A percentile compares a stretch with the other conserved stretches of the same genome.
phyloP scores from a whole-genome alignment of 805 yeast species.

The Ogataea angusta region DNA sequence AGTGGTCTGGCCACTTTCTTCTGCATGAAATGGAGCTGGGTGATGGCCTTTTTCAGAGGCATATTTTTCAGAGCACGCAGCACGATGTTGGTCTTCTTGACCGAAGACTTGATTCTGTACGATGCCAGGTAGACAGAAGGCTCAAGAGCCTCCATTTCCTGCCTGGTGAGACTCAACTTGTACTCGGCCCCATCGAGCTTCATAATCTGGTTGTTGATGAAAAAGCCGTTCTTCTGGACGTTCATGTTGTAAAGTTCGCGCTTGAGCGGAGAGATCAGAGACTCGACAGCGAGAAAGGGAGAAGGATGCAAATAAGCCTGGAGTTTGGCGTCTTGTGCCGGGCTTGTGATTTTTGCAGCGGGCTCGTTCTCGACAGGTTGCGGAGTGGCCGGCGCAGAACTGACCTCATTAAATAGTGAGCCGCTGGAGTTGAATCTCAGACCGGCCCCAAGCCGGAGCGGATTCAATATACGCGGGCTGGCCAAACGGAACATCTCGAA shows the following conservation, averaged over 20 bases:
- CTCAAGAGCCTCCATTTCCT: constrained; percentile 76
- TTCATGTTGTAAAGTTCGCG: constrained; percentile 57
- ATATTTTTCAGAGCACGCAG: constrained; percentile 72
- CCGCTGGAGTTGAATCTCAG: constrained; percentile 1
- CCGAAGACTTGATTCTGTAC: constrained; percentile 78
- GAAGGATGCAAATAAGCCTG: constrained; percentile 51
- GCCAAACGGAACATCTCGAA: constrained; percentile 2
- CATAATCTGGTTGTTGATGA: constrained; percentile 57
- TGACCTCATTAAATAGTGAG: constrained; percentile 29
- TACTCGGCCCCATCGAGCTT: constrained; percentile 40
- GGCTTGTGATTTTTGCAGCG: constrained; percentile 24
- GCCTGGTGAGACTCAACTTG: constrained; percentile 51
- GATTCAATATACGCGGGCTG: neutral
- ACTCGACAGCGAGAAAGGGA: constrained; percentile 54
- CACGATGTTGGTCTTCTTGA: constrained; percentile 82
- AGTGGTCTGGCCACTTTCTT: constrained; percentile 78
- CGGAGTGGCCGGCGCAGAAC: neutral
- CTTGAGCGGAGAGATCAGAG: constrained; percentile 67
- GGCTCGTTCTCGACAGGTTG: neutral
- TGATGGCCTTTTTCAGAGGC: constrained; percentile 74
- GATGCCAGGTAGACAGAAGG: constrained; percentile 85
- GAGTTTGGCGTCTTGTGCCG: constrained; percentile 31
- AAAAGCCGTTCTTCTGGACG: constrained; percentile 63
- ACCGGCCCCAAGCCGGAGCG: neutral
- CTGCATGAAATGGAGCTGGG: constrained; percentile 85